phyloP scores from a whole-genome alignment of 2,329 filamentous ascomycete genomes.

The Neonectria sp. region DNA sequence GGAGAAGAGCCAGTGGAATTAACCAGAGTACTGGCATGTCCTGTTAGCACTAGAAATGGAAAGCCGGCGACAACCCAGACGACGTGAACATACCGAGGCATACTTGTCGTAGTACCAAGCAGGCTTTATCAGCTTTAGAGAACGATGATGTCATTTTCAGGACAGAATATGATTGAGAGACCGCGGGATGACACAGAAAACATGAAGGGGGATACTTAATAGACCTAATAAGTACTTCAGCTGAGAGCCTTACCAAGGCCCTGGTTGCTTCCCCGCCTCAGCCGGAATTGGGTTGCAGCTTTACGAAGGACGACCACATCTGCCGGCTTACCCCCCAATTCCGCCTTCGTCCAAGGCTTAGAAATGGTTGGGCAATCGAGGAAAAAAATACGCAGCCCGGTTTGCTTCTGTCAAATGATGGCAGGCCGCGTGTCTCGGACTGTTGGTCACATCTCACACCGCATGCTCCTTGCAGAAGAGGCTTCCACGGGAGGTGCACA shows the following conservation, averaged over 20 bases:
- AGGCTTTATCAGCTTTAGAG: neutral
- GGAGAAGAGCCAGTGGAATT: constrained; percentile 1
- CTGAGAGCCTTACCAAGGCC: neutral
- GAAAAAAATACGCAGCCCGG: neutral
- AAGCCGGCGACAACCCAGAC: neutral
- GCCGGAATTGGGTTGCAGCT: neutral
- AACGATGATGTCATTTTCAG: neutral
- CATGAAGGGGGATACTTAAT: neutral
- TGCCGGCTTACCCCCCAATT: neutral
- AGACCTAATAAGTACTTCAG: neutral
- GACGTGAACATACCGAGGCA: neutral
- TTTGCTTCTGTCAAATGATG: neutral
- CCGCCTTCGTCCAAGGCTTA: neutral
- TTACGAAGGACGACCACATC: neutral
- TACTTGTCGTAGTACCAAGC: constrained; percentile 4
- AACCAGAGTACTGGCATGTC: neutral
- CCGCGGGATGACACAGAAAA: neutral
- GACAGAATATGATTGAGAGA: neutral
- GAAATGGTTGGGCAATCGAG: neutral
- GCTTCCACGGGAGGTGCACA: neutral
- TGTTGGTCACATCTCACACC: neutral
- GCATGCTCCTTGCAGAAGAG: neutral
- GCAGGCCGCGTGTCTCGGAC: neutral
- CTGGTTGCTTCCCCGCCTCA: neutral
- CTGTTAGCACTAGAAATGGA: neutral